Base-by-base conservation (phyloP, 495 filamentous ascomycete genomes). In the Mytilinidion resinicola region DNA sequence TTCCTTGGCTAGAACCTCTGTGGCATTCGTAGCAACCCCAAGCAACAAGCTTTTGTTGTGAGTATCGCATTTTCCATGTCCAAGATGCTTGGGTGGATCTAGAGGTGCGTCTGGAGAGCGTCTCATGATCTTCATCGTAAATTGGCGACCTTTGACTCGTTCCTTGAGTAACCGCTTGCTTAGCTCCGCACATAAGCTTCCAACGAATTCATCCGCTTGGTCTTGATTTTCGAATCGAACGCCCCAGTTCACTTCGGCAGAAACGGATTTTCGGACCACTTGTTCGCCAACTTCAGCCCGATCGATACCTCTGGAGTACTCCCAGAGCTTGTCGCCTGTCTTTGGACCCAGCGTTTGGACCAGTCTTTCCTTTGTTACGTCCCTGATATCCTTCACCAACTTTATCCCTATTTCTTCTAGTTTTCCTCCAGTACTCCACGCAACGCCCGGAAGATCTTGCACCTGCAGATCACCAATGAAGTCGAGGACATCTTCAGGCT, bases 241-340 rank as follows among this genome's bases (percentile, higher is more conserved):
- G 2, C 93, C 93, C 95, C 95, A 98, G 65, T 96, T 98, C 57
- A 98, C 89, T 59, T 97, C 91, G 0, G 91, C 92, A 1, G 91
- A 96, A 11, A 97, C 88, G 0, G 91, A 96, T 67, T 96, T 96
- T 36, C 93, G 82, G 11, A 81, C 67, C 0, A 81, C 77, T 67
- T 91, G 86, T 46, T 90, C 87, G 35, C 93, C 93, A 30, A 97
- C 89, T 70, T 95, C 91, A 0, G 83, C 77, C 43, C 80, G 77
- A 70, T 98, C 95, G 53, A 97, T 89, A 1, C 93, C 93, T 12
- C 91, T 83, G 30, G 92, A 80, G 66, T 95, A 96, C 53, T 96
- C 88, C 81, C 84, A 96, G 7, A 98, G 78, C 70, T 88, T 96
- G 55, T 88, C 86, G 6, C 93, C 95, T 1, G 90, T 96, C 69